These are phyloP conservation scores for Ustilago cynodontis DNA, from an alignment of 1,284 basidiomycete species.

Conservation along the genomic window DNA sequence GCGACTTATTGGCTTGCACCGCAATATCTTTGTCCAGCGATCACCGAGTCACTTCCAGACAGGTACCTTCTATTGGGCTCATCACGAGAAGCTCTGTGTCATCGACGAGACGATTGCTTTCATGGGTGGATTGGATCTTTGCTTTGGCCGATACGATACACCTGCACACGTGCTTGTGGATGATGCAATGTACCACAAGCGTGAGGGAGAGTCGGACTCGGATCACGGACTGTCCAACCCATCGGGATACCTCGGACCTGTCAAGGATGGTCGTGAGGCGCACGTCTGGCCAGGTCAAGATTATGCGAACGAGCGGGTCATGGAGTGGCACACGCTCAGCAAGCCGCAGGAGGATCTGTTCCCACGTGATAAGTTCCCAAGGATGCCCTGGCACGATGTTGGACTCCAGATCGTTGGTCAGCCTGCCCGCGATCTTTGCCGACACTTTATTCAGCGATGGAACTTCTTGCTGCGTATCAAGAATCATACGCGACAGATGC, in stretches of 20 bases:
- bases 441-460: slow-evolving; percentile 93
- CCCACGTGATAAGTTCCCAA: slow-evolving; percentile 85
- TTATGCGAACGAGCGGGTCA: slow-evolving; percentile 89
- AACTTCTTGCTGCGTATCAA: slow-evolving; percentile 68
- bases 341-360: slow-evolving; percentile 96
- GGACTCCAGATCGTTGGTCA: slow-evolving; percentile 95
- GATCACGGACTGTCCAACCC: slow-evolving; percentile 33
- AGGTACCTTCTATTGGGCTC: slow-evolving; percentile 92
- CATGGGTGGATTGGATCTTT: slow-evolving; percentile 96
- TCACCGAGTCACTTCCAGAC: slow-evolving; percentile 98
- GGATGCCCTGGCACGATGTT: slow-evolving; percentile 99
- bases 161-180: slow-evolving; percentile 91
- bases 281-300: slow-evolving; percentile 92
- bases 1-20: slow-evolving; percentile 84
- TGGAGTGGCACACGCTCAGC: slow-evolving; percentile 87
- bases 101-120: slow-evolving; percentile 98
- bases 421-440: slow-evolving; percentile 91
- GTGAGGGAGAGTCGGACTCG: slow-evolving; percentile 27
- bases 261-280: slow-evolving; percentile 74
- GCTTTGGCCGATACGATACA: slow-evolving; percentile 78
- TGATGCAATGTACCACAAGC: slow-evolving; percentile 74
- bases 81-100: slow-evolving; percentile 98
- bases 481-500: slow-evolving; percentile 91
- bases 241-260: slow-evolving; percentile 53
- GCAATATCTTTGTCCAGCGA: slow-evolving; percentile 95